Evolutionary conservation across 805 yeast genomes (phyloP), one percentile per base, ranked within the genome.

Genomic region (Zygotorulaspora chibaensis): DNA sequence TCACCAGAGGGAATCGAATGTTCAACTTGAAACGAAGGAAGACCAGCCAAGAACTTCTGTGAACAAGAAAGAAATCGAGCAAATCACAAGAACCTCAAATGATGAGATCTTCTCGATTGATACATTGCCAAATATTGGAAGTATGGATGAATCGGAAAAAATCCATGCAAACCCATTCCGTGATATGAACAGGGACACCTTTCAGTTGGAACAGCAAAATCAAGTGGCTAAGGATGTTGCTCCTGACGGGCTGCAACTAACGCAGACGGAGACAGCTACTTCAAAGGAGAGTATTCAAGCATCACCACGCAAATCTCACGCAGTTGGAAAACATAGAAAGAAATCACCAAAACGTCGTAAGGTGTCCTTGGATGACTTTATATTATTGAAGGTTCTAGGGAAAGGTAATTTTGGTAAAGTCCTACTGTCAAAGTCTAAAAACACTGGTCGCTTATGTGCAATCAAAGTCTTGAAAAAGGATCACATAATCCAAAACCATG

Each of bases 321-420:
- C 52, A 1, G 35, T 50, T 20, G 31, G 41, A 3, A 65, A 49
- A 49, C 63, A 60, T 31, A 59, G 54, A 42, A 65, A 52, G 51
- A 56, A 50, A 43, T 42, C 53, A 6, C 44, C 57, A 9, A 62
- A 72, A 55, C 80, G 87, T 55, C 80, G 84, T 58, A 84, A 82
- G 65, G 80, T 90, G 45, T 97, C 99, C 0, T 75, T 93, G 46
- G 98, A 93, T 65, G 98, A 93, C 67, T 93, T 93, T 75, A 84
- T 87, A 56, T 85, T 93, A 61, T 69, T 93, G 55, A 95, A 97
- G 8, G 99, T 93, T 8, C 75, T 93, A 47, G 99, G 99, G 58
- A 93, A 90, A 65, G 99, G 99, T 70, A 93, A 93, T 66, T 93
- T 93, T 65, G 99, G 99, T 68, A 93, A 93, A 63, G 99, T 93